phyloP scores from a whole-genome alignment of 129 eudicot species.

The Centella asiatica region DNA sequence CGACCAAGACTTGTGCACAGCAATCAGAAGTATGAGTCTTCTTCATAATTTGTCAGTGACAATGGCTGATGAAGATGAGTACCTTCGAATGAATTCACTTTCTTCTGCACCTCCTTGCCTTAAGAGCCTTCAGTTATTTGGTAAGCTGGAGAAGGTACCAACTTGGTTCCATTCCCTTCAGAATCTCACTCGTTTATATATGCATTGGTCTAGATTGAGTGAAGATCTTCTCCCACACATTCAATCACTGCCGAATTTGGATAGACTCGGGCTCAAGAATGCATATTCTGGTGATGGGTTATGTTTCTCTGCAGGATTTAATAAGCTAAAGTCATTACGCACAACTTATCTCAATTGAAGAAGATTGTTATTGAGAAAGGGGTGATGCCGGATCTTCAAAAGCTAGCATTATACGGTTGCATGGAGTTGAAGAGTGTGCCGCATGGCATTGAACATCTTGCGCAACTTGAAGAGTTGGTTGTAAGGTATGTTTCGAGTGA shows the following conservation, averaged over 20 bases:
- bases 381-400: constrained; percentile 1
- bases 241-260: background rate
- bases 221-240: background rate
- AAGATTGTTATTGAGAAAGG: background rate
- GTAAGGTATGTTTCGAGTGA: background rate
- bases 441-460: background rate
- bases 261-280: background rate
- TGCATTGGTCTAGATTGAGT: background rate
- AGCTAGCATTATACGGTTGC: background rate
- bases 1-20: background rate
- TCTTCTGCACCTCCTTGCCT: background rate
- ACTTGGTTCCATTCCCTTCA: background rate
- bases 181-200: background rate
- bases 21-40: background rate
- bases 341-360: background rate
- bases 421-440: background rate
- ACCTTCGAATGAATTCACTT: background rate
- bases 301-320: background rate
- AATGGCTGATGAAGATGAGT: background rate
- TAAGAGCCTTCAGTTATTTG: background rate
- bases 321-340: background rate
- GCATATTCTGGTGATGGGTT: background rate
- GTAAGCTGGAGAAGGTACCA: background rate
- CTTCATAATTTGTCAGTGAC: background rate
- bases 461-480: background rate